Base-by-base conservation (phyloP, 495 filamentous ascomycete genomes). In the Durotheca rogersii region DNA sequence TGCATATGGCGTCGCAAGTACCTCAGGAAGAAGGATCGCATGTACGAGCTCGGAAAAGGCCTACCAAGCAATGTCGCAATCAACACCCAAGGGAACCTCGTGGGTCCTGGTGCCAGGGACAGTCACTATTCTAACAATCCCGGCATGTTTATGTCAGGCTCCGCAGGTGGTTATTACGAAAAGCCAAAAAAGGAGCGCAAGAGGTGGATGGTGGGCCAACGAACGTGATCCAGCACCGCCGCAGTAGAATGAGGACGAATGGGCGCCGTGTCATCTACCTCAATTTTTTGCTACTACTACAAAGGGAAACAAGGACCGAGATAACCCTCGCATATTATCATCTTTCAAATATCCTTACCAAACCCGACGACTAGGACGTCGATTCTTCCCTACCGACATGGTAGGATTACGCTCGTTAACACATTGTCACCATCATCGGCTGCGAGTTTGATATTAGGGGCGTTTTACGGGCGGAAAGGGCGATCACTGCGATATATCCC, bases 1-100 rank as follows among this genome's bases (percentile, higher is more conserved):
- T 77, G 73, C 56, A 56, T 79, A 50, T 75, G 76, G 69, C 68
- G 77, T 33, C 66, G 70, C 41, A 67, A 72, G 29, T 80, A 81
- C 57, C 62, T 79, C 29, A 69, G 64, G 47, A 79, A 73, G 58
- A 76, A 69, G 58, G 76, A 80, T 56, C 65, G 72, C 7, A 62
- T 72, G 52, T 73, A 74, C 54, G 76, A 78, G 30, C 67, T 79
- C 43, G 67, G 67, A 40, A 66, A 68, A 31, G 62, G 62, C 12
- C 62, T 66, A 6, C 62, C 60, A 15, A 66, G 62, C 21, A 63
- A 48, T 10, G 38, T 63, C 27, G 62, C 62, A 21, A 30, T 66
- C 23, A 63, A 65, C 35, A 60, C 60, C 0, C 62, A 66, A 41
- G 60, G 62, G n/a, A 65, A 65, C 41, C n/a, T 65, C 2, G 61